Evolutionary conservation across 2,329 filamentous ascomycete species (phyloP).

Genomic region (Pyrenochaeta sp.): DNA sequence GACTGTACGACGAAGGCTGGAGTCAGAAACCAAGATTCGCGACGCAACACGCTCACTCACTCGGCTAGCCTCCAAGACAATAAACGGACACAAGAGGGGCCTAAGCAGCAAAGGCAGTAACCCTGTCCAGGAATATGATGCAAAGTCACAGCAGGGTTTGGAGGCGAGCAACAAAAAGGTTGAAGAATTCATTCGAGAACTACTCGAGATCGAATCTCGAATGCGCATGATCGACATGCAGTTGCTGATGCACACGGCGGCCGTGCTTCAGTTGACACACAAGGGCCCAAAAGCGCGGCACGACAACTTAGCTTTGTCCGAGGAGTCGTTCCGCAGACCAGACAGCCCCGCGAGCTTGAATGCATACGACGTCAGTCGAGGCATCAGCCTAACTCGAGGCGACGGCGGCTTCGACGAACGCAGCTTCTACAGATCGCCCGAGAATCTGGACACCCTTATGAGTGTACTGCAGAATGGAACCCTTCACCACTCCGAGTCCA

Average conservation of each 20-base stretch:
- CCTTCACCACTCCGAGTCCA: conserved; percentile 32
- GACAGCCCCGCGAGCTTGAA: conserved; percentile 81
- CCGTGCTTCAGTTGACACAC: conserved; percentile 89
- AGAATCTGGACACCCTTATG: conserved; percentile 64
- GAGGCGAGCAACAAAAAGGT: conserved; percentile 79
- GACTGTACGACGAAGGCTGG: conserved; percentile 80
- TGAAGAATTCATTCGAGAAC: conserved; percentile 81
- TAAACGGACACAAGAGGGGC: conserved; percentile 56
- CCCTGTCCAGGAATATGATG: conserved; percentile 39
- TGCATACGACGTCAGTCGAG: conserved; percentile 65
- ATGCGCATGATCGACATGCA: conserved; percentile 76
- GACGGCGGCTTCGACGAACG: conserved; percentile 77
- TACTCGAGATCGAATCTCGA: conserved; percentile 80
- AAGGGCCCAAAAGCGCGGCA: conserved; percentile 71
- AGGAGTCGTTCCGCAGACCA: conserved; percentile 58
- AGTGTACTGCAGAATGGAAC: conserved; percentile 47
- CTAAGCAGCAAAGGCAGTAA: conserved; percentile 57
- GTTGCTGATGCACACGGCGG: conserved; percentile 88
- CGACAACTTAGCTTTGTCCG: conserved; percentile 49
- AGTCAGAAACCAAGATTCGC: conserved; percentile 90
- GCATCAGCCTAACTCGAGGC: conserved; percentile 61
- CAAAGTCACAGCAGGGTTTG: conserved; percentile 74
- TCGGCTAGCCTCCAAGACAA: conserved; percentile 74
- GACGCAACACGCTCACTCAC: conserved; percentile 90
- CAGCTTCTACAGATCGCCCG: conserved; percentile 74